Evolutionary conservation across 2,329 filamentous ascomycete species (phyloP).

Genomic region (Cladophialophora exuberans): DNA sequence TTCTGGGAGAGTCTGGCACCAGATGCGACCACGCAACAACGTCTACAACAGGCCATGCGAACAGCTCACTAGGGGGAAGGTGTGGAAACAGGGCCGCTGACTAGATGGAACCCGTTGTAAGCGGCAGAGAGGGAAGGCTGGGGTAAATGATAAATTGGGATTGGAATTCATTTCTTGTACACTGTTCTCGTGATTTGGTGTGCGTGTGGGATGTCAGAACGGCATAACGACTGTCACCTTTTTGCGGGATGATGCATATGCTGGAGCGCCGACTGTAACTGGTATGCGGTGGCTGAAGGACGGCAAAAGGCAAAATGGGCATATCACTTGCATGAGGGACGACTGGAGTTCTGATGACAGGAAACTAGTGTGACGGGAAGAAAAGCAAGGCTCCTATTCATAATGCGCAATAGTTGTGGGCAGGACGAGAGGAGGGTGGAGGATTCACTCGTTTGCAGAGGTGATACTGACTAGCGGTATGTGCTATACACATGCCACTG

Average conservation of each 20-base stretch:
- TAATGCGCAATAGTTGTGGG: conserved; percentile 20
- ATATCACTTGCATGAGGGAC: conserved; percentile 27
- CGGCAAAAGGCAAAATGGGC: conserved; percentile 13
- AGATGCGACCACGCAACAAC: conserved; percentile 26
- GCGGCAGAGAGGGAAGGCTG: background rate
- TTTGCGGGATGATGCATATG: conserved; percentile 24
- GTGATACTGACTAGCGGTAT: background rate
- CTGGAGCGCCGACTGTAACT: conserved; percentile 16
- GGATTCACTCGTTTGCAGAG: background rate
- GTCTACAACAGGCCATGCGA: conserved; percentile 31
- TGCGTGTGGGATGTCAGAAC: conserved; percentile 8
- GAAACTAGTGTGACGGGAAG: background rate
- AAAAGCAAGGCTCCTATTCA: conserved; percentile 23
- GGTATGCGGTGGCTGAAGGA: conserved; percentile 11
- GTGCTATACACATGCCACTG: background rate
- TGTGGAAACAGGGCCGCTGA: too few relatives aligned
- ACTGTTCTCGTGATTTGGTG: conserved; percentile 22
- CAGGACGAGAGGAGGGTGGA: conserved; percentile 1
- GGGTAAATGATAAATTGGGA: conserved; percentile 6
- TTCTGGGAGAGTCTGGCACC: conserved; percentile 70
- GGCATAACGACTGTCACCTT: conserved; percentile 20
- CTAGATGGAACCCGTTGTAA: too few relatives aligned
- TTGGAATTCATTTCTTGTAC: conserved; percentile 30
- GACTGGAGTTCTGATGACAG: conserved; percentile 27
- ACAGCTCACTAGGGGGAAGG: conserved; percentile 16